A percentile compares a stretch with the other conserved stretches of the same genome.
Conservation (phyloP, 306 rosid genomes). For the Acacia crassicarpa region DNA sequence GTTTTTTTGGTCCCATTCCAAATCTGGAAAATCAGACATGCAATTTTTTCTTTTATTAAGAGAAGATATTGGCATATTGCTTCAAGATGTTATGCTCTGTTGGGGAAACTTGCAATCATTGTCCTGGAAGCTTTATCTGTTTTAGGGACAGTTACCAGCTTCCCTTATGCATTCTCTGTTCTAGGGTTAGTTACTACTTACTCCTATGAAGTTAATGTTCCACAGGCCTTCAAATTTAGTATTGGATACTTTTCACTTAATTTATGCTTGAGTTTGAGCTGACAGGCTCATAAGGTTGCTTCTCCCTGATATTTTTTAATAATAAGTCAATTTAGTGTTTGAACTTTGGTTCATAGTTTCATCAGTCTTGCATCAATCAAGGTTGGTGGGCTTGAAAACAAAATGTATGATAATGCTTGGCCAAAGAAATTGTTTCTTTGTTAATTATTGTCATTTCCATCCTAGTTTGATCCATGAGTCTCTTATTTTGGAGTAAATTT, state of each 20-base stretch:
- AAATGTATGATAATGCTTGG: neutral
- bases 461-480: neutral
- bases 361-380: neutral
- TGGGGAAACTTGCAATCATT: neutral
- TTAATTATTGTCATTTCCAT: neutral
- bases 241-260: neutral
- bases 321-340: neutral
- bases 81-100: neutral
- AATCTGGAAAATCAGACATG: neutral
- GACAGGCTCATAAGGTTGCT: neutral
- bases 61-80: neutral
- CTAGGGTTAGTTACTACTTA: neutral
- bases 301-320: neutral
- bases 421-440: neutral
- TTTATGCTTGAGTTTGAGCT: neutral
- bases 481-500: neutral
- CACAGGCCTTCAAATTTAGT: neutral
- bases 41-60: neutral
- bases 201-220: neutral
- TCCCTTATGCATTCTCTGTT: neutral
- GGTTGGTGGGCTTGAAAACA: neutral
- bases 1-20: neutral
- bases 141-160: neutral
- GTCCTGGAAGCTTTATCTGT: neutral
- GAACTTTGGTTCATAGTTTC: neutral